These are phyloP conservation scores for Polygonum maritimum DNA, from an alignment of 148 eudicot genomes.

Conservation along the genomic window DNA sequence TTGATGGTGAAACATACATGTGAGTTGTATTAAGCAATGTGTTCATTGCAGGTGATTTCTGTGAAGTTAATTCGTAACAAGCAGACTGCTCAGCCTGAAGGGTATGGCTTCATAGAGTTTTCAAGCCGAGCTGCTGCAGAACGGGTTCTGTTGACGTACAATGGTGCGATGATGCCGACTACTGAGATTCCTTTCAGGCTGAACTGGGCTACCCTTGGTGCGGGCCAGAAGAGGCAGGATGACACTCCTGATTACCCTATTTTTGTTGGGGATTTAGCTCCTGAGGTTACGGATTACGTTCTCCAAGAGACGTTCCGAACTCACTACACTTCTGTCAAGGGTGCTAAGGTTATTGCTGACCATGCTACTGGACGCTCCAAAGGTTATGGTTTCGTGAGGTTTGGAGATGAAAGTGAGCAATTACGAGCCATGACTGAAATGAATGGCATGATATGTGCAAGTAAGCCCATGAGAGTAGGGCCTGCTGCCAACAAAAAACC, in stretches of 20 bases:
- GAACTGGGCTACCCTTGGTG: conserved; percentile 91
- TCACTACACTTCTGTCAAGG: conserved; percentile 70
- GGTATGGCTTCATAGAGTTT: conserved; percentile 92
- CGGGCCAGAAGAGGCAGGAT: conserved; percentile 83
- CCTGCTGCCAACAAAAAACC: conserved; percentile 90
- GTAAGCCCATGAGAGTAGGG: conserved; percentile 90
- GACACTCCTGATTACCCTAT: conserved; percentile 68
- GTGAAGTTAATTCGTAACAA: conserved; percentile 82
- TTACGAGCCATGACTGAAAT: conserved; percentile 86
- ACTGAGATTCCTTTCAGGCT: conserved; percentile 68
- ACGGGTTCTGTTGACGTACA: conserved; percentile 47
- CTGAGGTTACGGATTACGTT: conserved; percentile 77
- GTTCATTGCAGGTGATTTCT: conserved; percentile 39
- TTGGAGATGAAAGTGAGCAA: conserved; percentile 87
- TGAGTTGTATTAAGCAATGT: neutral
- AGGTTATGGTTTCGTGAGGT: conserved; percentile 96
- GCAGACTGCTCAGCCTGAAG: conserved; percentile 73
- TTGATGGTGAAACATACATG: neutral
- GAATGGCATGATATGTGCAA: conserved; percentile 76
- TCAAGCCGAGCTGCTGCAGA: conserved; percentile 78
- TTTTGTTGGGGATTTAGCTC: conserved; percentile 96
- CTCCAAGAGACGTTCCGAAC: conserved; percentile 78
- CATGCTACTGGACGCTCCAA: conserved; percentile 75
- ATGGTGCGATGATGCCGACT: conserved; percentile 74
- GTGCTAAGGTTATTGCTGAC: conserved; percentile 93